Evolutionary conservation across 768 basidiomycete genomes (phyloP).

Genomic region (Mycena olivaceomarginata): DNA sequence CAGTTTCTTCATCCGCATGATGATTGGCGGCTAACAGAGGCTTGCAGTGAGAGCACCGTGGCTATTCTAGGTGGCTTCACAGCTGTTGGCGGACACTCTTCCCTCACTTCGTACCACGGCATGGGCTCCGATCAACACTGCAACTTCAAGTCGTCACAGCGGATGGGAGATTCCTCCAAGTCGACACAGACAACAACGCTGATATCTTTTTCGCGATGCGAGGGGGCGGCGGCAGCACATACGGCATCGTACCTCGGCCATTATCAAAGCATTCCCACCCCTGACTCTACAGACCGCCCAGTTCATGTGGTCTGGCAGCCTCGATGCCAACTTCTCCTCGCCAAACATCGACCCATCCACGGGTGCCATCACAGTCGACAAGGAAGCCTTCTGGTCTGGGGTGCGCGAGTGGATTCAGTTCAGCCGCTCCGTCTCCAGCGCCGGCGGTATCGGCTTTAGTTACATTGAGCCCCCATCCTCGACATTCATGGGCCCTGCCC

Average conservation of each 20-base stretch:
- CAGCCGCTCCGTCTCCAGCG: slow-evolving; percentile 21
- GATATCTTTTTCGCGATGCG: slow-evolving; percentile 24
- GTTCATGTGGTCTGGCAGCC: slow-evolving; percentile 16
- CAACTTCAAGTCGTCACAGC: slow-evolving; percentile 25
- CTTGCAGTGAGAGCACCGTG: slow-evolving; percentile 22
- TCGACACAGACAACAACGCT: slow-evolving; percentile 5
- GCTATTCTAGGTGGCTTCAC: slow-evolving; percentile 27
- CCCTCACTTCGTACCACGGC: slow-evolving; percentile 18
- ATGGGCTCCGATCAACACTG: slow-evolving; percentile 13
- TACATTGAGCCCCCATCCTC: slow-evolving; percentile 15
- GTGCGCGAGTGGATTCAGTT: slow-evolving; percentile 26
- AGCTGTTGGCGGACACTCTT: slow-evolving; percentile 6
- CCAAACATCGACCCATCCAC: slow-evolving; percentile 22
- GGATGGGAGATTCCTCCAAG: slow-evolving; percentile 13
- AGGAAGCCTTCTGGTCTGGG: slow-evolving; percentile 21
- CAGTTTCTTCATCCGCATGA: slow-evolving; percentile 23
- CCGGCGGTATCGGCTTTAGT: slow-evolving; percentile 8
- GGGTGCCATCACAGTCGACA: slow-evolving; percentile 25
- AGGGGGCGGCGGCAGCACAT: slow-evolving; percentile 25
- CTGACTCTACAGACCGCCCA: slow-evolving; percentile 23
- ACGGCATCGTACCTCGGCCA: slow-evolving; percentile 22
- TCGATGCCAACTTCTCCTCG: slow-evolving; percentile 21
- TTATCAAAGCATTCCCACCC: slow-evolving; percentile 24
- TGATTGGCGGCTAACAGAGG: slow-evolving; percentile 14
- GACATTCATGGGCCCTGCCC: slow-evolving; percentile 17